Percentiles rank a stretch among this genome's conserved stretches.
These are phyloP conservation scores for Trichosphaerium sp. DNA, from an alignment of 78 protist species.

Conservation along the genomic window DNA sequence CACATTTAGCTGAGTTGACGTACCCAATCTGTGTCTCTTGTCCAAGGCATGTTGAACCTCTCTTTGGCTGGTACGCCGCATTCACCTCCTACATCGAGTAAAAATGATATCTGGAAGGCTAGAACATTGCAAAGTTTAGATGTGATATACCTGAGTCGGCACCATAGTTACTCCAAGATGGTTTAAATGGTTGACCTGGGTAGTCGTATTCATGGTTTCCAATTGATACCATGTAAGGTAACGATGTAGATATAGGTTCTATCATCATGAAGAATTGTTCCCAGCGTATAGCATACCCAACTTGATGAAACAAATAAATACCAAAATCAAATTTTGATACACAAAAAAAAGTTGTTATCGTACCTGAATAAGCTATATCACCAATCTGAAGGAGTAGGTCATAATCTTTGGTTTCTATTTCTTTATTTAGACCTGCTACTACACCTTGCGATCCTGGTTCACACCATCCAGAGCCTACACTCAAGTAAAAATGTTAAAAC, in stretches of 20 bases:
- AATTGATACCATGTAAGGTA: slow-evolving; percentile 32
- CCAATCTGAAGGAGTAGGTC: slow-evolving; percentile 32
- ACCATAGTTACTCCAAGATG: slow-evolving; percentile 37
- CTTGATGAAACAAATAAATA: not conserved
- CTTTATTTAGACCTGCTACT: too few relatives aligned
- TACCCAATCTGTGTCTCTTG: not conserved
- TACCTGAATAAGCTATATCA: slow-evolving; percentile 52
- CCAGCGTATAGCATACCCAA: slow-evolving; percentile 41
- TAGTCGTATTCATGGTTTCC: slow-evolving; percentile 52
- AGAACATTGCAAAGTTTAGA: too few relatives aligned
- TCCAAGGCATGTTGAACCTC: not conserved
- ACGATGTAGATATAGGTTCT: slow-evolving; percentile 1
- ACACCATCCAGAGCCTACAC: too few relatives aligned
- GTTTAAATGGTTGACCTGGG: slow-evolving; percentile 27
- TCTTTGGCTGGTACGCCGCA: slow-evolving; percentile 43
- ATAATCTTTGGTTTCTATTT: too few relatives aligned
- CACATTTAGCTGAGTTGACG: slow-evolving; percentile 25
- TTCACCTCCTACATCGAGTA: too few relatives aligned
- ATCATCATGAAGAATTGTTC: slow-evolving; percentile 26
- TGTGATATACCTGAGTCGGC: slow-evolving; percentile 40
- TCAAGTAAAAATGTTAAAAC: too few relatives aligned
- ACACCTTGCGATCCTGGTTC: too few relatives aligned
- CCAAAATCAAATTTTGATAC: not conserved
- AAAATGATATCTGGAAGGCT: too few relatives aligned
- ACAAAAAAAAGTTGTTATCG: too few relatives aligned